These are phyloP conservation scores for Hypoxylon sp. DNA, from an alignment of 2,329 filamentous ascomycete genomes.

Conservation along the genomic window DNA sequence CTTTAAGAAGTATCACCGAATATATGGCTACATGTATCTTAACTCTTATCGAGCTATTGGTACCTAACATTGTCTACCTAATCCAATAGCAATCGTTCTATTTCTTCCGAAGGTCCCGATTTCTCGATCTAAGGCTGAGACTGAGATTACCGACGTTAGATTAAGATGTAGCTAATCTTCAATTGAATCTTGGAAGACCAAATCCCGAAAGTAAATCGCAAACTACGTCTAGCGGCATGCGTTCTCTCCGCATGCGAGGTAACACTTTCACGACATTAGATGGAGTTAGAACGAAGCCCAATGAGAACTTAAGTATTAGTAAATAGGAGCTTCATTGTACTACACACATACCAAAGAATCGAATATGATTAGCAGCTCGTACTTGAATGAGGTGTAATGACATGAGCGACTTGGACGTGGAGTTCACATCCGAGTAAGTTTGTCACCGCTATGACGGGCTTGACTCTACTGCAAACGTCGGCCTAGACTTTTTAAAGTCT, in stretches of 20 bases:
- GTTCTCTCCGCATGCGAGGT: background rate
- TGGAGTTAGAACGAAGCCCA: background rate
- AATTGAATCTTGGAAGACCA: background rate
- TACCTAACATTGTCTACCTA: too few species aligned
- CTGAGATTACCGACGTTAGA: background rate
- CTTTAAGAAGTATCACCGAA: too few species aligned
- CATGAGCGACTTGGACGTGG: background rate
- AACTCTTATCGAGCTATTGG: too few species aligned
- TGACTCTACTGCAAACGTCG: background rate
- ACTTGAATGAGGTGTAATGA: background rate
- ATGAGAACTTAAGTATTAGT: background rate
- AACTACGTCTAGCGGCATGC: background rate
- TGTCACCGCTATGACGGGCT: background rate
- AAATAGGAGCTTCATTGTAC: background rate
- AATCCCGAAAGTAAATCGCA: background rate
- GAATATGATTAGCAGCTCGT: background rate
- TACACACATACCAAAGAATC: background rate
- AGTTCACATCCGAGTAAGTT: background rate
- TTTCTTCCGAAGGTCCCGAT: background rate
- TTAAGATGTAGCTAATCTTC: background rate
- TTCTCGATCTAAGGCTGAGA: background rate
- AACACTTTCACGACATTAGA: background rate
- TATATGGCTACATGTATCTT: too few species aligned
- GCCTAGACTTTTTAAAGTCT: background rate
- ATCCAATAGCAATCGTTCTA: too few species aligned